Conservation (phyloP, 371 early-diverging fungal genomes). For the Mortierella sp. region DNA sequence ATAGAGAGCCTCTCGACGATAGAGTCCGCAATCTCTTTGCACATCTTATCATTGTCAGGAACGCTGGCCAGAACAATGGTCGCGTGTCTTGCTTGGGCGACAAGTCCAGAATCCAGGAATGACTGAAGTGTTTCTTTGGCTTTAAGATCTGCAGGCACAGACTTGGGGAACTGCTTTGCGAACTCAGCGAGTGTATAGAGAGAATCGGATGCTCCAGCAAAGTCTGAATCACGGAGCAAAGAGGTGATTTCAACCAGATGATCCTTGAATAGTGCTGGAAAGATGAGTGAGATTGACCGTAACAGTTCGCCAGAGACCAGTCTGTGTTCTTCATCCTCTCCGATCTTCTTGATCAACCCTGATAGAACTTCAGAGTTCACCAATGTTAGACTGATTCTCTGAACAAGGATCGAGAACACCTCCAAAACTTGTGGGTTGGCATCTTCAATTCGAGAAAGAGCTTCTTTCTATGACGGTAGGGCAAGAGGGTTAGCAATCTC, state of each 20-base stretch:
- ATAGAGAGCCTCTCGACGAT: slow-evolving; percentile 33
- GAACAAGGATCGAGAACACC: slow-evolving; percentile 75
- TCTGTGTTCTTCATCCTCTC: slow-evolving; percentile 38
- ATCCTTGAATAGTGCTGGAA: slow-evolving; percentile 50
- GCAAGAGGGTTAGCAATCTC: neutral
- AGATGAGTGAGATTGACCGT: slow-evolving; percentile 51
- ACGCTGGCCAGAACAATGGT: slow-evolving; percentile 37
- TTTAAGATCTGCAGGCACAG: slow-evolving; percentile 26
- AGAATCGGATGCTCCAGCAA: slow-evolving; percentile 32
- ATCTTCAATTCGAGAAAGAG: slow-evolving; percentile 70
- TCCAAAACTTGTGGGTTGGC: slow-evolving; percentile 69
- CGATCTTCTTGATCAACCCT: slow-evolving; percentile 59
- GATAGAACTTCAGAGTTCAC: slow-evolving; percentile 71
- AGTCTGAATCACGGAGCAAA: slow-evolving; percentile 34
- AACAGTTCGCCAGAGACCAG: slow-evolving; percentile 61
- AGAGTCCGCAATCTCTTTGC: slow-evolving; percentile 19
- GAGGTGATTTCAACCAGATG: slow-evolving; percentile 48
- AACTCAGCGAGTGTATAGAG: slow-evolving; percentile 45
- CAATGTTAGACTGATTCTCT: slow-evolving; percentile 73
- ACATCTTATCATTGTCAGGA: slow-evolving; percentile 23
- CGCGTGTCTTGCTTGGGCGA: slow-evolving; percentile 36
- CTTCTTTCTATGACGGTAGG: slow-evolving; percentile 62
- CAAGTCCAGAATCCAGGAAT: slow-evolving; percentile 29
- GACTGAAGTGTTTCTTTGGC: slow-evolving; percentile 34
- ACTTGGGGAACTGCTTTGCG: slow-evolving; percentile 48